A percentile compares a stretch with the other conserved stretches of the same genome.
Evolutionary conservation across 1,284 basidiomycete genomes (phyloP).

Genomic region (Leccinum ponderosum): DNA sequence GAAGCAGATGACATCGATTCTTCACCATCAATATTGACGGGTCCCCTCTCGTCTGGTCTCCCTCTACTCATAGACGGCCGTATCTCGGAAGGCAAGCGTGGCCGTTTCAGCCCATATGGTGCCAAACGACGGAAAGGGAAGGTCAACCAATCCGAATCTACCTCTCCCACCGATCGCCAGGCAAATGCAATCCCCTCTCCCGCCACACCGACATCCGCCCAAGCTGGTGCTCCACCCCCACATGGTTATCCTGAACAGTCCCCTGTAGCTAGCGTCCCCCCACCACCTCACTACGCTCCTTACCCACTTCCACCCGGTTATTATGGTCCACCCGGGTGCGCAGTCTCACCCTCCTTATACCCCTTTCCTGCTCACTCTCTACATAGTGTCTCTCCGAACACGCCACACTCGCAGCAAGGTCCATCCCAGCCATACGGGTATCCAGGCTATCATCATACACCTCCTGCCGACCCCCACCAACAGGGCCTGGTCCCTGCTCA

Average conservation of each 20-base stretch:
- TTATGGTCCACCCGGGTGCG: constrained; percentile 29
- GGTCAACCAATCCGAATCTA: constrained; percentile 25
- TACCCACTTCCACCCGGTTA: constrained; percentile 27
- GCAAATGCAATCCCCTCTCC: constrained; percentile 28
- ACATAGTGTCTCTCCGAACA: constrained; percentile 21
- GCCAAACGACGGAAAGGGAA: constrained; percentile 40
- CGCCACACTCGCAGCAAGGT: constrained; percentile 25
- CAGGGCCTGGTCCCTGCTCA: constrained; percentile 21
- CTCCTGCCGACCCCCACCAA: constrained; percentile 28
- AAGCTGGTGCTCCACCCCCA: constrained; percentile 24
- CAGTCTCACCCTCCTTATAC: neutral
- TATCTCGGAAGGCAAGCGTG: constrained; percentile 44
- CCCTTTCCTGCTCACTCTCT: constrained; percentile 10
- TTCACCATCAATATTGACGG: constrained; percentile 47
- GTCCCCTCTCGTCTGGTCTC: constrained; percentile 51
- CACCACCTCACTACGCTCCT: constrained; percentile 29
- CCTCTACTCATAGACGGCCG: constrained; percentile 54
- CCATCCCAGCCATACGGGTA: constrained; percentile 30
- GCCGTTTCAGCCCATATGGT: constrained; percentile 56
- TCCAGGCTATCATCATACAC: constrained; percentile 22
- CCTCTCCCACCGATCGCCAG: constrained; percentile 32
- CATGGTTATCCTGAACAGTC: constrained; percentile 28
- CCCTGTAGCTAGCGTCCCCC: constrained; percentile 19
- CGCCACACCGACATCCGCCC: constrained; percentile 31
- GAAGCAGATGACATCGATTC: constrained; percentile 68